These are phyloP conservation scores for Cucumis hystrix DNA, from an alignment of 306 rosid genomes.

Conservation along the genomic window DNA sequence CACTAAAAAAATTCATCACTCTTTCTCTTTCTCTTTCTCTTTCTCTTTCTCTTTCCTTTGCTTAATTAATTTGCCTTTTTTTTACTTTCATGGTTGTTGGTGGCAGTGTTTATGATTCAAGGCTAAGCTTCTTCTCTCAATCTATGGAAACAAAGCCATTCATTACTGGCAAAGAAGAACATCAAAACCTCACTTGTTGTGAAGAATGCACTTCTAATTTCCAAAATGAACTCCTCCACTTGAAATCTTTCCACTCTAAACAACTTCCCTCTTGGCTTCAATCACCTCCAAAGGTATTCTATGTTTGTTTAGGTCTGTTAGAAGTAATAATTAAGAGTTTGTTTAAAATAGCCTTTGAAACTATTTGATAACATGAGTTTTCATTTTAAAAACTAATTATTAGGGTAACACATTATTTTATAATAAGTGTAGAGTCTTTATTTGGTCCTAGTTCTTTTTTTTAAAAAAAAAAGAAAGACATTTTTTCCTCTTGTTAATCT, in stretches of 20 bases:
- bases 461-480: too few species aligned
- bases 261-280: constrained; percentile 85
- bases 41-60: not conserved
- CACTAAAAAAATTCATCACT: not conserved
- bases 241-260: constrained; percentile 56
- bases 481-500: too few species aligned
- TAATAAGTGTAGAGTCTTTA: too few species aligned
- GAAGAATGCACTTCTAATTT: constrained; percentile 62
- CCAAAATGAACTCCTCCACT: constrained; percentile 60
- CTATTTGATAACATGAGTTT: too few species aligned
- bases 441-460: too few species aligned
- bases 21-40: not conserved
- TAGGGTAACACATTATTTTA: too few species aligned
- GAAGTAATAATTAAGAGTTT: too few species aligned
- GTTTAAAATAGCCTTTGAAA: too few species aligned
- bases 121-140: constrained; percentile 24
- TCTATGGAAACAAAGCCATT: constrained; percentile 38
- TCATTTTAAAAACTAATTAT: too few species aligned
- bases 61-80: not conserved
- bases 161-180: constrained; percentile 32
- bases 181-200: constrained; percentile 48
- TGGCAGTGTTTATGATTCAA: constrained; percentile 57
- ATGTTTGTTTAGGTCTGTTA: too few species aligned
- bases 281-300: constrained; percentile 2
- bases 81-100: constrained; percentile 1